Evolutionary conservation across 208 protist genomes (phyloP), one percentile per base, ranked within the genome.

Genomic region (Histomonas meleagridis): DNA sequence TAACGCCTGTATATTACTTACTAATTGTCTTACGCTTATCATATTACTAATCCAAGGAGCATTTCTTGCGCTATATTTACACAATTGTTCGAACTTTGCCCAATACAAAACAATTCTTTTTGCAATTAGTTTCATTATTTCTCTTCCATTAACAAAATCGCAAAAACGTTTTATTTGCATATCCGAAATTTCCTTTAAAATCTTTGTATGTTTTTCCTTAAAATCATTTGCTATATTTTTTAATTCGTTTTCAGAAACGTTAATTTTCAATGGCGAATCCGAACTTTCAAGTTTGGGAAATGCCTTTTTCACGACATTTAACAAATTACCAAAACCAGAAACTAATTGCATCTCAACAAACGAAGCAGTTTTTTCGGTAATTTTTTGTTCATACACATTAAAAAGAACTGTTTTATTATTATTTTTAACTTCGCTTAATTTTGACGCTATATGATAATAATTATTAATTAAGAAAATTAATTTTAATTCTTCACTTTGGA

Each of bases 111-210:
- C 76, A 51, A 86, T 55, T 86, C 76, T 86, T 38, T 38, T 49
- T 38, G 76, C 76, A 38, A 86, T 86, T 28, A 32, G 60, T 65
- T 65, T 65, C 60, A 65, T 65, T n/a, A 65, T 65, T 65, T 65
- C 60, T 65, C n/a, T 65, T 65, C 60, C 60, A 65, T 65, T 65
- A 7, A 65, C 16, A 65, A n/a, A 65, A 26, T 65, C 60, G n/a
- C 60, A 10, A 65, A 65, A 65, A n/a, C n/a, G 16, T n/a, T 10
- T 32, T 65, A 65, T 5, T n/a, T 65, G 60, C 7, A 26, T 65
- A 5, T 65, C 60, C 16, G n/a, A 32, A 12, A 65, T 65, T 5
- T 10, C 7, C n/a, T 65, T 65, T 5, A 65, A 32, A 32, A 7
- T 65, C 3, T 65, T n/a, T 7, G 7, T 65, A 28, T 65, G 60